Base-by-base conservation (phyloP, 1,139 yeast species). In the Yarrowia galli region DNA sequence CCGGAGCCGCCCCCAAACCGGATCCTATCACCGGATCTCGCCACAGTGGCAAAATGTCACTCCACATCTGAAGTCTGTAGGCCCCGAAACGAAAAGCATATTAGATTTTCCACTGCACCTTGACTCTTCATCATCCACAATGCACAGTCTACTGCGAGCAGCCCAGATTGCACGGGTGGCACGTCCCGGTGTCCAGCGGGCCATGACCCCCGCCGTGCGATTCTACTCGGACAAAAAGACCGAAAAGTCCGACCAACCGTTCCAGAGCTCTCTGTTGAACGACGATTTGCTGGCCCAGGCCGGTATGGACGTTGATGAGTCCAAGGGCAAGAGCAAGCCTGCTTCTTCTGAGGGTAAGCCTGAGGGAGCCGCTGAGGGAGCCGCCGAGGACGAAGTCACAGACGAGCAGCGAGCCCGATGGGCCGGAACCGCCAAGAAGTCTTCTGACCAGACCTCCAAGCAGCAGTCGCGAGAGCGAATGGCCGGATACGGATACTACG, bases 201-300 rank as follows among this genome's bases (percentile, higher is more conserved):
- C 46, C 32, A 28, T 58, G 45, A 43, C 64, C 42, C 64, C 64
- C 64, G 64, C 64, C 22, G 60, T 58, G 68, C 66, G 66, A 16
- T 61, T 46, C 48, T 46, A 46, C 38, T 61, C 66, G 46, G 66
- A 61, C 56, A 61, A 61, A n/a, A 56, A 67, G 56, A 53, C 69
- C 48, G 69, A 74, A 75, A 65, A 76, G 79, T 71, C 76, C 80
- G 42, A 75, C 77, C 66, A 75, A 13, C 61, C 61, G 82, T 68
- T 81, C 85, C 54, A 79, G 85, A 73, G 64, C 64, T 84, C 91
- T 35, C 85, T 92, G 73, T 82, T 92, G 71, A 88, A 90, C 53
- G 97, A 92, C 70, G 97, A 92, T 75, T 74, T 92, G 74, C 83
- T 92, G 71, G 89, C 89, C 38, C 87, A 88, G 75, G 97, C 97